Evolutionary conservation across 306 rosid genomes (phyloP).

Genomic region (Acmispon strigosus): DNA sequence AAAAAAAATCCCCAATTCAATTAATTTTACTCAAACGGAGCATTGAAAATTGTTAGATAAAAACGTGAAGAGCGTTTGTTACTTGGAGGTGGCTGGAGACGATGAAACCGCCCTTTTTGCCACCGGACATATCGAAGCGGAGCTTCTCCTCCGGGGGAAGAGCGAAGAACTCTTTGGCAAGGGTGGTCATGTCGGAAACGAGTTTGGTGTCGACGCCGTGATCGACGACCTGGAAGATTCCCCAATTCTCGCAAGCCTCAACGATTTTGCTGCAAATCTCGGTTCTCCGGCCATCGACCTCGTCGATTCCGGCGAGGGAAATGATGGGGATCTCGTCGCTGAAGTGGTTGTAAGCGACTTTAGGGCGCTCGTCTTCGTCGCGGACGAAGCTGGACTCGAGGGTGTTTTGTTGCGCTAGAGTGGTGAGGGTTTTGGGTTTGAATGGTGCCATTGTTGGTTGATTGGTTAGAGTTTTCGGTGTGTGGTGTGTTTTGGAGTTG

Average conservation of each 20-base stretch:
- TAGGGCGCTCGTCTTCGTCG: slow-evolving; percentile 85
- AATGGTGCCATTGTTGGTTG: slow-evolving; percentile 18
- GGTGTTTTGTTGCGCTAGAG: slow-evolving; percentile 45
- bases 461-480: neutral
- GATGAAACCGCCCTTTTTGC: slow-evolving; percentile 85
- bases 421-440: slow-evolving; percentile 41
- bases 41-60: neutral
- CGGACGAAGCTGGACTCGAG: slow-evolving; percentile 55
- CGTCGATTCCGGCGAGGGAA: slow-evolving; percentile 72
- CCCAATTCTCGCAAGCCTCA: slow-evolving; percentile 88
- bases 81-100: slow-evolving; percentile 95
- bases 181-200: slow-evolving; percentile 52
- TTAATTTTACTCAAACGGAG: no score
- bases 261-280: slow-evolving; percentile 57
- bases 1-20: neutral
- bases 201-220: slow-evolving; percentile 61
- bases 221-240: slow-evolving; percentile 73
- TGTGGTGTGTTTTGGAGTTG: neutral
- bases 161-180: slow-evolving; percentile 60
- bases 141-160: slow-evolving; percentile 80
- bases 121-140: slow-evolving; percentile 86
- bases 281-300: slow-evolving; percentile 29
- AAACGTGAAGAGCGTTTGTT: neutral
- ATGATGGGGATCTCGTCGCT: slow-evolving; percentile 73
- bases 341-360: slow-evolving; percentile 67